These are phyloP conservation scores for Rubia occidens DNA, from an alignment of 305 asterid species.

Conservation along the genomic window DNA sequence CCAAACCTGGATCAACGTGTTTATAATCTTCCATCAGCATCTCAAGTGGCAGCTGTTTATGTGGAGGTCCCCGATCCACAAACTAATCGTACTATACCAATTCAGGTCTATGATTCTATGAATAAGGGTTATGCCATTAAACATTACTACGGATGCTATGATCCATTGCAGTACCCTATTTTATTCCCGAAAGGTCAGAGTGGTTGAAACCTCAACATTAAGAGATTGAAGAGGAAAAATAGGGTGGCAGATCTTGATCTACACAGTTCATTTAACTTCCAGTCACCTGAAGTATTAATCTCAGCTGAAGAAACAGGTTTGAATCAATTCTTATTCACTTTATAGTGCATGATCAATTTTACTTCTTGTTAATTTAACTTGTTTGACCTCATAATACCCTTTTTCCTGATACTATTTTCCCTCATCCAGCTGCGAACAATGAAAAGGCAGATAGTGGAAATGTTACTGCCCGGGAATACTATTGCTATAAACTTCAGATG, in stretches of 20 bases:
- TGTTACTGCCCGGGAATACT: no score
- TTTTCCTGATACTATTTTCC: no score
- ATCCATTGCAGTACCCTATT: constrained; percentile 16
- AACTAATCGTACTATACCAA: neutral
- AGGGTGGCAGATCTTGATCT: neutral
- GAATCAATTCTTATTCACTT: no score
- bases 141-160: constrained; percentile 11
- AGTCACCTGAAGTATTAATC: no score
- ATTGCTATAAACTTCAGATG: no score
- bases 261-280: neutral
- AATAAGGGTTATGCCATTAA: neutral
- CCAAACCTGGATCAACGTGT: neutral
- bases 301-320: no score
- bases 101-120: neutral
- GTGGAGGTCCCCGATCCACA: neutral
- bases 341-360: no score
- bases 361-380: no score
- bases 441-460: neutral
- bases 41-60: constrained; percentile 4
- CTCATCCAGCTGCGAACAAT: no score
- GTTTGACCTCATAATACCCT: no score
- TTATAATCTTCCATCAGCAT: neutral
- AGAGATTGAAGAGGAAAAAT: no score
- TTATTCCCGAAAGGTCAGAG: constrained; percentile 2
- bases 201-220: neutral